phyloP scores from a whole-genome alignment of 208 protist species.

The Vickermania ingenoplastis region DNA sequence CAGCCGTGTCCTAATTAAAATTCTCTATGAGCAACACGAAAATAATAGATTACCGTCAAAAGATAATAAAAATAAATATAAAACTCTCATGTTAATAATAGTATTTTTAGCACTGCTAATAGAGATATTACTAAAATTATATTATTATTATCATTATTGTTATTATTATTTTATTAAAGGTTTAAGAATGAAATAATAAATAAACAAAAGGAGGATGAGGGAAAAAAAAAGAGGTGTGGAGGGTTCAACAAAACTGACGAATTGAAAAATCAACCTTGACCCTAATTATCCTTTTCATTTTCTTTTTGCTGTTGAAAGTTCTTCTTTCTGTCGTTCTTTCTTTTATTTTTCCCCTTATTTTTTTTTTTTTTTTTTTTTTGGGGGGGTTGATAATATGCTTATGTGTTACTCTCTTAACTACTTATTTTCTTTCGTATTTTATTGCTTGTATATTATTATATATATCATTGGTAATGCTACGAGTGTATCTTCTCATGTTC shows the following conservation, averaged over 20 bases:
- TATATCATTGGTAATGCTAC: too few species aligned
- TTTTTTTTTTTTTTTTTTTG: constrained; percentile 3
- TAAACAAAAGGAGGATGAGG: background rate
- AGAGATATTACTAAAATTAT: background rate
- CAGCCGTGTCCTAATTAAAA: too few species aligned
- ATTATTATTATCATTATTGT: constrained; percentile 1
- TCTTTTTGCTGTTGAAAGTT: background rate
- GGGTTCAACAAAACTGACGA: background rate
- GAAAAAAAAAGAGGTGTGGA: background rate
- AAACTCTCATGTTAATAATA: background rate
- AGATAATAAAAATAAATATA: too few species aligned
- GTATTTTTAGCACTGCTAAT: background rate
- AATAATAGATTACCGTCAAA: too few species aligned
- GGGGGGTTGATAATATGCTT: too few species aligned
- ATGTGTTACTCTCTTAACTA: too few species aligned
- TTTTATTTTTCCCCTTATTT: background rate
- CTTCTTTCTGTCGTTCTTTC: background rate
- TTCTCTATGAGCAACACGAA: too few species aligned
- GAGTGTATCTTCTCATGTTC: too few species aligned
- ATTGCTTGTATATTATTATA: too few species aligned
- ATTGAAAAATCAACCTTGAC: background rate
- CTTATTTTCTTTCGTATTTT: too few species aligned
- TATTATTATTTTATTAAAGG: background rate
- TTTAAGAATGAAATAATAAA: constrained; percentile 1
- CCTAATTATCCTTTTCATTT: background rate